Conservation (phyloP, 768 basidiomycete genomes). For the Termitomyces eurrhizus region DNA sequence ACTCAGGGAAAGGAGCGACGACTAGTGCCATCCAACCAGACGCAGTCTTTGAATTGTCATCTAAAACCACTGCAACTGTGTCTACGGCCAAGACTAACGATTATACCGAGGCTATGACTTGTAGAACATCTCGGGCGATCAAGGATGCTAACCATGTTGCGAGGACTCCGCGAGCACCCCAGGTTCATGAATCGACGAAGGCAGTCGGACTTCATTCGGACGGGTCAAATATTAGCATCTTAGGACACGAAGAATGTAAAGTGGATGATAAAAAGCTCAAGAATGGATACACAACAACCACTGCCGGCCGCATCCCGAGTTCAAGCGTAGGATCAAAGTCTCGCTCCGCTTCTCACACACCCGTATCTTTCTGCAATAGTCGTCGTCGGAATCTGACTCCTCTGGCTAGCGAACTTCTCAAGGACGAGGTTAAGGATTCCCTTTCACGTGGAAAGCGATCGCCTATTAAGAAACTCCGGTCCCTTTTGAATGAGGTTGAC, state of each 20-base stretch:
- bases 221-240: conserved; percentile 8
- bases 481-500: conserved; percentile 13
- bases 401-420: conserved; percentile 16
- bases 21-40: neutral
- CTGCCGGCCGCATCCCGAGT: neutral
- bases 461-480: conserved; percentile 7
- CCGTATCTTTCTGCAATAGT: neutral
- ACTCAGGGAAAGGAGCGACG: neutral
- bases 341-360: neutral
- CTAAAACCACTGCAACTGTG: conserved; percentile 33
- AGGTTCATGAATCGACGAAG: neutral
- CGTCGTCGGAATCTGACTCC: conserved; percentile 10
- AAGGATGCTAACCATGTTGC: neutral
- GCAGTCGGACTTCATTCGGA: neutral
- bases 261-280: conserved; percentile 26
- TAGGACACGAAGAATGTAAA: conserved; percentile 19
- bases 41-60: conserved; percentile 36
- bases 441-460: conserved; percentile 6
- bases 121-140: conserved; percentile 21
- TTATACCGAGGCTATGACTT: conserved; percentile 29
- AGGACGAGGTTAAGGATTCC: conserved; percentile 13
- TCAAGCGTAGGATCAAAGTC: neutral
- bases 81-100: conserved; percentile 20
- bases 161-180: neutral
- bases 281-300: conserved; percentile 9